Evolutionary conservation across 345 rosid species (phyloP), one percentile per base, ranked within the genome.

Genomic region (Excoecaria agallocha): DNA sequence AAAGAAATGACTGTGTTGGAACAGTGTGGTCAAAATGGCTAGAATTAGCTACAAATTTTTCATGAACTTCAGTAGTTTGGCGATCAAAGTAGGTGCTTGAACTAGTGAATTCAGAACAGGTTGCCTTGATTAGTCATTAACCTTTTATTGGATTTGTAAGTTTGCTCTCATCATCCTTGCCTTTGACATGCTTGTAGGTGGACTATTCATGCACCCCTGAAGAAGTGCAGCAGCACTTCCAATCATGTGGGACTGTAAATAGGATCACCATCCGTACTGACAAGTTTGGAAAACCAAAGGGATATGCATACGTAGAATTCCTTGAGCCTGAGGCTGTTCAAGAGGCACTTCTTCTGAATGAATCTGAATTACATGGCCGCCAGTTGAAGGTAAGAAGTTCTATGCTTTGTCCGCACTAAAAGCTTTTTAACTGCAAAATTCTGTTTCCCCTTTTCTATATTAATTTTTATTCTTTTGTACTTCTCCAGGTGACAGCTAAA

Each of bases 171-270:
- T 48, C 22, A 49, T 16, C 17, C n/a, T 67, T 15, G 24, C 25
- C 48, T 56, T 63, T 66, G 24, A 48, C 52, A 72, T 60, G 55
- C 30, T 79, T 75, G 74, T 77, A 90, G 96, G 93, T 90, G 63
- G 96, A 90, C 69, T 90, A 90, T 66, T 76, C 89, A 20, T 87
- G 93, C 76, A 89, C 89, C 10, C 91, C 96, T 68, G 91, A 89
- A 86, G 93, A 90, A 87, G 90, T 90, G 61, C 93, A 90, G 84
- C 93, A 83, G 77, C 91, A 87, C 85, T 90, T 90, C 78, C 89
- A 90, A 74, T 79, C 91, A 5, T 87, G 96, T 76, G 96, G 96
- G 59, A 87, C 93, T 5, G 90, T 90, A 60, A 87, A 89, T 71
- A 87, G 91, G 84, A 78, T 90, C 76, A 90, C 93, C 10, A 87